A percentile compares a stretch with the other conserved stretches of the same genome.
These are phyloP conservation scores for Ceratocystiopsis brevicomis DNA, from an alignment of 2,329 filamentous ascomycete species.

Conservation along the genomic window DNA sequence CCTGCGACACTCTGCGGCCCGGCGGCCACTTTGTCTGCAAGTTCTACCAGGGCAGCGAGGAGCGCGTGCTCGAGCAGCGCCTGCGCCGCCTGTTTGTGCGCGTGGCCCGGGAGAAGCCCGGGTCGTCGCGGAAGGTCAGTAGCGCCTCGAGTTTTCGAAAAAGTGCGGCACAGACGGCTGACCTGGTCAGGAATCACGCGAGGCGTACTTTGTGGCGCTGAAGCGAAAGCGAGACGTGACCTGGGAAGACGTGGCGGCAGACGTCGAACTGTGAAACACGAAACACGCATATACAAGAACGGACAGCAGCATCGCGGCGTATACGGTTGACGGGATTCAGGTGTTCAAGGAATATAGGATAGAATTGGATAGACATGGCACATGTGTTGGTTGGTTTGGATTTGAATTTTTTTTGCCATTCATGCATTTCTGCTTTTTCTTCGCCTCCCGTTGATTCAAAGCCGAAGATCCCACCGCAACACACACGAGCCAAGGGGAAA, in stretches of 20 bases:
- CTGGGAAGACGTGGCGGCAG: constrained; percentile 9
- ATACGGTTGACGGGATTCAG: too few relatives aligned
- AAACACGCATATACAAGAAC: too few relatives aligned
- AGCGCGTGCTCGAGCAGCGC: constrained; percentile 56
- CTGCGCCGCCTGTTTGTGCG: constrained; percentile 60
- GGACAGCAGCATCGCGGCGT: too few relatives aligned
- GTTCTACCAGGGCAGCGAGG: constrained; percentile 83
- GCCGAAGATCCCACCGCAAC: too few relatives aligned
- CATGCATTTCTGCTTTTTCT: too few relatives aligned
- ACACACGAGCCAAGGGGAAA: too few relatives aligned
- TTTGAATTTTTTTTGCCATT: neutral
- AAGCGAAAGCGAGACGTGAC: constrained; percentile 35
- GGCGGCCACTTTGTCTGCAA: constrained; percentile 94
- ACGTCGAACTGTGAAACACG: neutral
- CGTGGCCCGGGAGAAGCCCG: constrained; percentile 77
- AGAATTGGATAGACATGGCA: too few relatives aligned
- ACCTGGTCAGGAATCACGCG: constrained; percentile 52
- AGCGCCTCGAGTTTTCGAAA: too few relatives aligned
- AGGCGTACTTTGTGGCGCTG: constrained; percentile 71
- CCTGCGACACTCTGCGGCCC: constrained; percentile 60
- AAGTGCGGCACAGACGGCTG: too few relatives aligned
- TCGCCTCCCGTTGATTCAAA: too few relatives aligned
- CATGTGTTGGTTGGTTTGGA: too few relatives aligned
- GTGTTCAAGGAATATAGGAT: too few relatives aligned
- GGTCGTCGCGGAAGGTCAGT: constrained; percentile 69